These are phyloP conservation scores for Plantago rigida DNA, from an alignment of 305 asterid genomes.

Conservation along the genomic window DNA sequence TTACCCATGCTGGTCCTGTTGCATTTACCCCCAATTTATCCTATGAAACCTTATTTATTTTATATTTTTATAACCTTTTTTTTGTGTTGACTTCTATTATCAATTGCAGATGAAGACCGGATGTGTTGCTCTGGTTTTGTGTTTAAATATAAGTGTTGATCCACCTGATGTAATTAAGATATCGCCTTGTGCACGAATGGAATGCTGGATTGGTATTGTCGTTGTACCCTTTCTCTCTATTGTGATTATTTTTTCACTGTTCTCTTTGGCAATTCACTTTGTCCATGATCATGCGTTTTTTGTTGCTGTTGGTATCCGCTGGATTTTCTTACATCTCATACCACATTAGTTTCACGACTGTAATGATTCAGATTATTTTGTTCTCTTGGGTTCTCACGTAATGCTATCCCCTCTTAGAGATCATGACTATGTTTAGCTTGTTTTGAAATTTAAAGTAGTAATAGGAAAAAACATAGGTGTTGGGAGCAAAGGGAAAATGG, in stretches of 20 bases:
- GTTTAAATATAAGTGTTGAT: constrained; percentile 89
- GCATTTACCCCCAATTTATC: not conserved
- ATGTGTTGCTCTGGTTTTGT: constrained; percentile 91
- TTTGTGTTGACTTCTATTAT: constrained; percentile 23
- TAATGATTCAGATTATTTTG: no score
- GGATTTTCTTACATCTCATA: not conserved
- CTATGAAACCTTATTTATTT: not conserved
- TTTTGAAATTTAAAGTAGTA: no score
- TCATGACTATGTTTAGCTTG: no score
- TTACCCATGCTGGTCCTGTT: not conserved
- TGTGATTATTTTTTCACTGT: constrained; percentile 7
- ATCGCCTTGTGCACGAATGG: constrained; percentile 99
- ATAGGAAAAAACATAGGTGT: no score
- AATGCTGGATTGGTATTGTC: constrained; percentile 89
- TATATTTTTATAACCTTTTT: constrained; percentile 4
- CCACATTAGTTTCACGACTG: no score
- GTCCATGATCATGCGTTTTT: not conserved
- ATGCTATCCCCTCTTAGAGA: no score
- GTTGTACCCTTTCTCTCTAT: constrained; percentile 23
- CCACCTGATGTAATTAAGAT: constrained; percentile 99
- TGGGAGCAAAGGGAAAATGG: no score
- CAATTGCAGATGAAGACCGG: constrained; percentile 96
- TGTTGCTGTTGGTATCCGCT: constrained; percentile 8
- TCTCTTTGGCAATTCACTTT: constrained; percentile 10
- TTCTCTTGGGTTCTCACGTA: no score